phyloP scores from a whole-genome alignment of 73 alveolate species.

The Symbiodinium pilosum region DNA sequence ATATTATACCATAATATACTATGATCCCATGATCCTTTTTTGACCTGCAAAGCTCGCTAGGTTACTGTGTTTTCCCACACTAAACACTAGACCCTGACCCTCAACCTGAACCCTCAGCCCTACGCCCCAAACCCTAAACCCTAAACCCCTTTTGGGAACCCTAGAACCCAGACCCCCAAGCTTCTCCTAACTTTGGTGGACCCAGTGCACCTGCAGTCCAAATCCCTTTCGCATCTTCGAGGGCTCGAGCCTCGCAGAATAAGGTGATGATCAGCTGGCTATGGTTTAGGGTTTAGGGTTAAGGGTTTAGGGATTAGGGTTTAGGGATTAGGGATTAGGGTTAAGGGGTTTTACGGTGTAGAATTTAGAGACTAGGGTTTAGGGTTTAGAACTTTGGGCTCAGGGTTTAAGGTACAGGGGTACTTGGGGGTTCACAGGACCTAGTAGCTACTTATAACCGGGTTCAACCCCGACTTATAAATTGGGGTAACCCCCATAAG shows the following conservation, averaged over 20 bases:
- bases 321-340: too few species aligned
- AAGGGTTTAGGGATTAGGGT: too few species aligned
- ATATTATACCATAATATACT: too few species aligned
- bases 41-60: too few species aligned
- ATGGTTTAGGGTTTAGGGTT: too few species aligned
- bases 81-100: not conserved
- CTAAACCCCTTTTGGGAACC: not conserved
- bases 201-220: slow-evolving; percentile 45
- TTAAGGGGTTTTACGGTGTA: not conserved
- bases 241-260: slow-evolving; percentile 14
- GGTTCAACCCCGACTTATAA: too few species aligned
- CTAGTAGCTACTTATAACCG: too few species aligned
- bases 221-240: slow-evolving; percentile 56
- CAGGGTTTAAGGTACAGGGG: not conserved
- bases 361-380: not conserved
- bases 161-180: not conserved
- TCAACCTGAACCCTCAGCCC: not conserved
- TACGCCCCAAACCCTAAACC: not conserved
- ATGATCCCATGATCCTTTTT: too few species aligned
- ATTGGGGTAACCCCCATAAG: too few species aligned
- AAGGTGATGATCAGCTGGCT: too few species aligned
- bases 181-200: too few species aligned
- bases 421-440: too few species aligned
- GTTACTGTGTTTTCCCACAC: not conserved
- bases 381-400: not conserved